A percentile compares a stretch with the other conserved stretches of the same genome.
Conservation (phyloP, 1,139 yeast species). For the Sugiyamaella neomexicana region DNA sequence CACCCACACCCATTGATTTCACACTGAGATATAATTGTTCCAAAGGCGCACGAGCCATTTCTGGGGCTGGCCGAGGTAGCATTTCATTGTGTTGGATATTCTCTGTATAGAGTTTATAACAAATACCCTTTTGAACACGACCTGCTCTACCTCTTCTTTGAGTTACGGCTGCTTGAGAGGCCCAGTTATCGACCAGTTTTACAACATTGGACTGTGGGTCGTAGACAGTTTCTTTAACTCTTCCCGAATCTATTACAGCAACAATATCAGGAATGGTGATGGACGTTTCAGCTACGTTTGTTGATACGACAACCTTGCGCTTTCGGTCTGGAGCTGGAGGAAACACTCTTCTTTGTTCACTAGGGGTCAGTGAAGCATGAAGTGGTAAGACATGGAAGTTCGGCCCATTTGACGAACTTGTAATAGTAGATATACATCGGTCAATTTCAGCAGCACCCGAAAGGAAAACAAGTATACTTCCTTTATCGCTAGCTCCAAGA, state of each 20-base stretch:
- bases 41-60: constrained; percentile 76
- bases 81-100: constrained; percentile 56
- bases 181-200: constrained; percentile 76
- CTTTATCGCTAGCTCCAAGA: constrained; percentile 47
- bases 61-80: constrained; percentile 80
- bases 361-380: constrained; percentile 81
- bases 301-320: constrained; percentile 83
- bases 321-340: constrained; percentile 50
- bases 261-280: constrained; percentile 94
- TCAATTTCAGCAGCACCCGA: constrained; percentile 92
- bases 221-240: constrained; percentile 74
- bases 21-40: constrained; percentile 82
- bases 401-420: constrained; percentile 28
- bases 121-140: constrained; percentile 79
- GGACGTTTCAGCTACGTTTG: constrained; percentile 82
- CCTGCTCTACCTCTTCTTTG: constrained; percentile 99
- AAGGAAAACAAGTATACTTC: constrained; percentile 79
- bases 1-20: constrained; percentile 80
- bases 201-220: constrained; percentile 69
- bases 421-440: constrained; percentile 48
- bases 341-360: constrained; percentile 80
- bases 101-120: constrained; percentile 76
- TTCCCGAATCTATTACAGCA: constrained; percentile 84
- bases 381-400: constrained; percentile 58
- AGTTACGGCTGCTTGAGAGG: constrained; percentile 85